These are phyloP conservation scores for Margaritispora aquatica DNA, from an alignment of 495 filamentous ascomycete species.

Conservation along the genomic window DNA sequence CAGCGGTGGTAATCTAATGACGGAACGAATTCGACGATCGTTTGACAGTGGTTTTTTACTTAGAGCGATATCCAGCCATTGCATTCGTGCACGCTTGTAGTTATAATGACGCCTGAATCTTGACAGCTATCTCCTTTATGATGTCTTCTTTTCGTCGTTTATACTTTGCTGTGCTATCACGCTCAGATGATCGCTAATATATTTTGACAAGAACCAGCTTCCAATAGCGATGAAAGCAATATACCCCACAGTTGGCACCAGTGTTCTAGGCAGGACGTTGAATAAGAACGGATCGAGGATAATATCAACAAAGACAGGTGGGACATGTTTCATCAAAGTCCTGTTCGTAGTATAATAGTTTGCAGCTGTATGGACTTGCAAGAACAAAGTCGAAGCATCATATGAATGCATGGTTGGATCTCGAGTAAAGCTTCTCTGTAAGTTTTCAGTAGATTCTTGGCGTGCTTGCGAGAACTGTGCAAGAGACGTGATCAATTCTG, in stretches of 20 bases:
- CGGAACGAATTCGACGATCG: neutral
- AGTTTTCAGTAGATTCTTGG: slow-evolving; percentile 9
- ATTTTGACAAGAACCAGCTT: slow-evolving; percentile 39
- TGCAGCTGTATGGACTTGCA: slow-evolving; percentile 69
- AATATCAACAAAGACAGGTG: slow-evolving; percentile 73
- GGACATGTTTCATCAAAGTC: slow-evolving; percentile 69
- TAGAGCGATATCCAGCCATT: slow-evolving; percentile 21
- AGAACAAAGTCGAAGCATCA: slow-evolving; percentile 58
- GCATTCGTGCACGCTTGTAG: slow-evolving; percentile 11
- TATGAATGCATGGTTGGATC: slow-evolving; percentile 12
- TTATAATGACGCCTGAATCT: slow-evolving; percentile 8
- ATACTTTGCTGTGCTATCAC: slow-evolving; percentile 20
- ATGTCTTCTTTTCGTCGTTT: slow-evolving; percentile 28
- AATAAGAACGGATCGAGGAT: slow-evolving; percentile 82
- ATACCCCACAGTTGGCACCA: slow-evolving; percentile 60
- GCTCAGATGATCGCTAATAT: slow-evolving; percentile 31
- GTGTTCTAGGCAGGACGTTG: slow-evolving; percentile 64
- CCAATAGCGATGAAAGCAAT: slow-evolving; percentile 47
- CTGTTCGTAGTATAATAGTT: slow-evolving; percentile 74
- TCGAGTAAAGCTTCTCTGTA: slow-evolving; percentile 22
- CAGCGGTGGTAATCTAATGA: neutral
- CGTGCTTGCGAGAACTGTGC: slow-evolving; percentile 53
- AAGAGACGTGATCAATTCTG: slow-evolving; percentile 57
- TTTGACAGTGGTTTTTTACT: slow-evolving; percentile 3
- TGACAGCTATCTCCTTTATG: neutral